phyloP scores from a whole-genome alignment of 257 asterid genomes.

The Primulina tabacum region DNA sequence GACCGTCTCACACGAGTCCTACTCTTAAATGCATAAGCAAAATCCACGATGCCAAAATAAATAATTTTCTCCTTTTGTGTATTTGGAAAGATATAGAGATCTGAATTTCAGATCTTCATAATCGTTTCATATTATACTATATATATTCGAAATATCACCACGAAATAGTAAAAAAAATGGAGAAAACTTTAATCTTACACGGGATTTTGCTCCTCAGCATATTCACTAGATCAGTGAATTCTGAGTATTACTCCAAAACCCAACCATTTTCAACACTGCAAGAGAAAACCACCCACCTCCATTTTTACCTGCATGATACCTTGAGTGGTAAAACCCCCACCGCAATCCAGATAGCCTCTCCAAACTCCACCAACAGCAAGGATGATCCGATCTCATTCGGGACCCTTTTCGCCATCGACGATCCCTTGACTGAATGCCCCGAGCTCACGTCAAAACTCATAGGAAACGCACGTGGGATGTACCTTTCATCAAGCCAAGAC shows the following conservation, averaged over 20 bases:
- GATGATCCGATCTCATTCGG: conserved; percentile 7
- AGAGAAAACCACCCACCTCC: conserved; percentile 1
- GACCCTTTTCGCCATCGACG: conserved; percentile 9
- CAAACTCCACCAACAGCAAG: not conserved
- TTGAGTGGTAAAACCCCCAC: conserved; percentile 15
- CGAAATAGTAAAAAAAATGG: not conserved
- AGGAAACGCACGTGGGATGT: conserved; percentile 14
- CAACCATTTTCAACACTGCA: not conserved
- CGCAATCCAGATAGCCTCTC: conserved; percentile 12
- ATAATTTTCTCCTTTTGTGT: too few species aligned
- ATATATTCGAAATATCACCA: not conserved
- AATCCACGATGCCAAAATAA: not conserved
- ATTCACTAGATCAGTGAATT: not conserved
- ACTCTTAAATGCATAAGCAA: not conserved
- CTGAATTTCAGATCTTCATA: not conserved
- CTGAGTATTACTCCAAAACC: conserved; percentile 12
- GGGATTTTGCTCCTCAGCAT: not conserved
- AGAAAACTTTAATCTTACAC: not conserved
- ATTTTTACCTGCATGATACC: conserved; percentile 11
- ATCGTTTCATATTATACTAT: too few species aligned
- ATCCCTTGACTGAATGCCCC: conserved; percentile 13
- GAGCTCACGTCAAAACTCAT: conserved; percentile 7
- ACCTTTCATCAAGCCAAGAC: conserved; percentile 17
- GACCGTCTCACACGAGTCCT: too few species aligned
- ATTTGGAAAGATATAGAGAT: too few species aligned